phyloP scores from a whole-genome alignment of 129 eudicot species.

The Tagetes erecta region DNA sequence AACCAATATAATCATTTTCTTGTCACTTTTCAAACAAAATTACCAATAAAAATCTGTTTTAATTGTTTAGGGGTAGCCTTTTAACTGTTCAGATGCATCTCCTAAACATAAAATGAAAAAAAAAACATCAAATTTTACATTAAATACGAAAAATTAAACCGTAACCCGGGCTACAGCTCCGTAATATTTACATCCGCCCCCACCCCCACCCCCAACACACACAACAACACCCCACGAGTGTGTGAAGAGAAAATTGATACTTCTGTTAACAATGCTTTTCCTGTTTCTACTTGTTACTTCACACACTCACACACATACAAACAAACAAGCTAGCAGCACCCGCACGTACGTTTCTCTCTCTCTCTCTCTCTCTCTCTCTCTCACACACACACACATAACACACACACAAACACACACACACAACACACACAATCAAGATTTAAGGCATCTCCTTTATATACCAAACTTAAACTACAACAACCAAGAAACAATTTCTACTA shows the following conservation, averaged over 20 bases:
- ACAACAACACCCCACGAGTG: not conserved
- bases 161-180: no score
- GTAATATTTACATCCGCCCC: no score
- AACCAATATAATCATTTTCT: no score
- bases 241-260: not conserved
- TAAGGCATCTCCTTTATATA: constrained; percentile 7
- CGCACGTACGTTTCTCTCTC: constrained; percentile 16
- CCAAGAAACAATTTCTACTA: not conserved
- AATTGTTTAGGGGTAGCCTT: no score
- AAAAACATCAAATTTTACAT: no score
- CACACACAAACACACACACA: not conserved
- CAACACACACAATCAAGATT: no score
- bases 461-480: constrained; percentile 1
- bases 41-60: no score
- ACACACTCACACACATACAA: not conserved
- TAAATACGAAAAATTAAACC: no score
- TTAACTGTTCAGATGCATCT: no score
- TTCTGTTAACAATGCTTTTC: not conserved
- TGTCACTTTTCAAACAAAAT: no score
- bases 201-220: no score
- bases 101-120: no score
- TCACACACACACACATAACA: not conserved
- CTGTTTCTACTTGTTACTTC: constrained; percentile 7
- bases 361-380: constrained; percentile 7
- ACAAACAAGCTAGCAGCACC: not conserved